A percentile compares a stretch with the other conserved stretches of the same genome.
phyloP scores from a whole-genome alignment of 2,329 filamentous ascomycete species.

The Fusarium multiceps region DNA sequence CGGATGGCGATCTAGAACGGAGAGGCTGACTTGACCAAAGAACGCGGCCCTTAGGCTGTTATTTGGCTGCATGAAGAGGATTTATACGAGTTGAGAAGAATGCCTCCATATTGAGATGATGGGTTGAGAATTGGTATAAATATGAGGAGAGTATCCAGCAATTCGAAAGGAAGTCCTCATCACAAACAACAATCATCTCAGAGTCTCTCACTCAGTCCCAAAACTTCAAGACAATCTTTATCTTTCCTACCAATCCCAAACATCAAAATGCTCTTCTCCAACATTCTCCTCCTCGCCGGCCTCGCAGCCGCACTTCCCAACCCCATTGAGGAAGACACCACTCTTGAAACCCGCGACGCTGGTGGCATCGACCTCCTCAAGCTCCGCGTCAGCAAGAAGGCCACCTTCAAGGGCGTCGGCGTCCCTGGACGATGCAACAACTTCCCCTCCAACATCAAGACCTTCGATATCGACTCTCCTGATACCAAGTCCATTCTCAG shows the following conservation, averaged over 20 bases:
- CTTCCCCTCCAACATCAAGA: constrained; percentile 6
- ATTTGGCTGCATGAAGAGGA: background rate
- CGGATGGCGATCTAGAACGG: background rate
- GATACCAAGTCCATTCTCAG: background rate
- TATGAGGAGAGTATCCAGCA: background rate
- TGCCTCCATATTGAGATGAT: background rate
- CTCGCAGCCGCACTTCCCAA: background rate
- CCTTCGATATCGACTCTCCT: background rate
- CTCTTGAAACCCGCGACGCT: background rate
- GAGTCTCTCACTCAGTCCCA: background rate
- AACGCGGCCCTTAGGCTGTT: background rate
- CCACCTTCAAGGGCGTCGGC: constrained; percentile 1
- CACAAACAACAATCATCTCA: background rate
- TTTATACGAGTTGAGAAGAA: background rate
- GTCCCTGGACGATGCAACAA: background rate
- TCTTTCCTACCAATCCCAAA: background rate
- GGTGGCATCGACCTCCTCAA: background rate
- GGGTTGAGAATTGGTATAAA: background rate
- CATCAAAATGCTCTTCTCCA: background rate
- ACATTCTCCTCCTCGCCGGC: background rate
- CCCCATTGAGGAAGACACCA: background rate
- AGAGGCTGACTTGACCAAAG: too few species aligned
- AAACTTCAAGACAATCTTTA: background rate
- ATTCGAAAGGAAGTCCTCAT: background rate
- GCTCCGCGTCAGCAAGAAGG: constrained; percentile 1